Evolutionary conservation across 2,329 filamentous ascomycete species (phyloP).

Genomic region (Zymoseptoria pseudotritici): DNA sequence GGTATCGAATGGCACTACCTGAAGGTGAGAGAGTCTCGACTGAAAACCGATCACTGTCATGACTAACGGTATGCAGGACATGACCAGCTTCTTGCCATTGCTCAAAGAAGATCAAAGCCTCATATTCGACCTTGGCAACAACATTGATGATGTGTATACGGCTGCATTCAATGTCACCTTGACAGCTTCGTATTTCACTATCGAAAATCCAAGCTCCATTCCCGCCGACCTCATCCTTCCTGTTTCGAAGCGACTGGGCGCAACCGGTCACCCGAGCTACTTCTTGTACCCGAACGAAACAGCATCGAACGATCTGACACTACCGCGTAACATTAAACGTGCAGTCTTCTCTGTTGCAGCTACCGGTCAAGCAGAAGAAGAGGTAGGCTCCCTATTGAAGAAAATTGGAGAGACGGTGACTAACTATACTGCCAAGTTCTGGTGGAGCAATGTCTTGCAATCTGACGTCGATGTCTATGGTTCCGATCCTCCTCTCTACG

Average conservation of each 20-base stretch:
- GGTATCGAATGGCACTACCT: constrained; percentile 70
- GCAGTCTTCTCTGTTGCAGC: constrained; percentile 71
- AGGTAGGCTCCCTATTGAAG: too few relatives aligned
- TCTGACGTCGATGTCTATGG: constrained; percentile 53
- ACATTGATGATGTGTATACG: constrained; percentile 64
- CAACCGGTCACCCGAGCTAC: constrained; percentile 51
- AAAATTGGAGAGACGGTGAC: too few relatives aligned
- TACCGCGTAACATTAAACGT: constrained; percentile 60
- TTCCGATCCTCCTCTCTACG: constrained; percentile 49
- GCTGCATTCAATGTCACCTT: constrained; percentile 66
- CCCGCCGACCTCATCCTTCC: constrained; percentile 61
- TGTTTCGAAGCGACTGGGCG: constrained; percentile 48
- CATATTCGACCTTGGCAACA: constrained; percentile 73
- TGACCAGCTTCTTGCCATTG: constrained; percentile 62
- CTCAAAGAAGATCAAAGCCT: constrained; percentile 64
- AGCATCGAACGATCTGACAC: constrained; percentile 51
- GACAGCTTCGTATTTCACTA: constrained; percentile 63
- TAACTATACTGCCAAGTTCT: constrained; percentile 45
- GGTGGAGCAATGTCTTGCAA: constrained; percentile 71
- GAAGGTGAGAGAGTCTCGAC: constrained; percentile 38
- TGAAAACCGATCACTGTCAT: background rate
- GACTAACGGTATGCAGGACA: constrained; percentile 41
- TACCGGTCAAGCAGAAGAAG: constrained; percentile 67
- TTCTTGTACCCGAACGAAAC: constrained; percentile 60
- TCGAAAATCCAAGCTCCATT: constrained; percentile 28